phyloP scores from a whole-genome alignment of 2,329 filamentous ascomycete genomes.

The Cordyceps javanica region DNA sequence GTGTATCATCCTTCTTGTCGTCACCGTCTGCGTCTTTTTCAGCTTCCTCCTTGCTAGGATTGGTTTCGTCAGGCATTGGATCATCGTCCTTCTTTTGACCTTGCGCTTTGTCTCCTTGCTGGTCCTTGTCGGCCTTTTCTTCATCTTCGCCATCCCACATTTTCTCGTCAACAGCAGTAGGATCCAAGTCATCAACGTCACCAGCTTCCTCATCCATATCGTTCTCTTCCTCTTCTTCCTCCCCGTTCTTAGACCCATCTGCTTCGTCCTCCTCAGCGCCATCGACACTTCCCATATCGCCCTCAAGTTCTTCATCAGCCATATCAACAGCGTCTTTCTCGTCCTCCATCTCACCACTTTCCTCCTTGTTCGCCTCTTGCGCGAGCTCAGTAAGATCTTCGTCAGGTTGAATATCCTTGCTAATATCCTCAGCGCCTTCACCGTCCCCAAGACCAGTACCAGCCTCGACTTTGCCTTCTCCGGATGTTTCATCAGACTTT shows the following conservation, averaged over 20 bases:
- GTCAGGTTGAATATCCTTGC: constrained; percentile 90
- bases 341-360: constrained; percentile 63
- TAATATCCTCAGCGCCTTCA: constrained; percentile 93
- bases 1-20: constrained; percentile 42
- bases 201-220: constrained; percentile 87
- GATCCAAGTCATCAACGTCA: constrained; percentile 84
- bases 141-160: constrained; percentile 87
- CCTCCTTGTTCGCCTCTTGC: constrained; percentile 68
- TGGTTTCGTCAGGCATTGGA: constrained; percentile 52
- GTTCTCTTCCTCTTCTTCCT: constrained; percentile 60
- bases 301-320: constrained; percentile 87
- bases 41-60: constrained; percentile 41
- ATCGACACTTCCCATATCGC: constrained; percentile 65
- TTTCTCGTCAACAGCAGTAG: constrained; percentile 91
- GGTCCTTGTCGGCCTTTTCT: constrained; percentile 76
- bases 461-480: constrained; percentile 75
- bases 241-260: constrained; percentile 53
- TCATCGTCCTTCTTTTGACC: constrained; percentile 61
- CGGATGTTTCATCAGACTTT: constrained; percentile 63
- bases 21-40: constrained; percentile 41
- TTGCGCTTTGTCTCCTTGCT: constrained; percentile 66
- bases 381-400: constrained; percentile 90
- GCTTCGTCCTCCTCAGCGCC: constrained; percentile 56
- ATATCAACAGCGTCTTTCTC: constrained; percentile 86
- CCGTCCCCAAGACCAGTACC: constrained; percentile 94